Evolutionary conservation across 805 yeast species (phyloP).

Genomic region (Metschnikowia peoriensis): DNA sequence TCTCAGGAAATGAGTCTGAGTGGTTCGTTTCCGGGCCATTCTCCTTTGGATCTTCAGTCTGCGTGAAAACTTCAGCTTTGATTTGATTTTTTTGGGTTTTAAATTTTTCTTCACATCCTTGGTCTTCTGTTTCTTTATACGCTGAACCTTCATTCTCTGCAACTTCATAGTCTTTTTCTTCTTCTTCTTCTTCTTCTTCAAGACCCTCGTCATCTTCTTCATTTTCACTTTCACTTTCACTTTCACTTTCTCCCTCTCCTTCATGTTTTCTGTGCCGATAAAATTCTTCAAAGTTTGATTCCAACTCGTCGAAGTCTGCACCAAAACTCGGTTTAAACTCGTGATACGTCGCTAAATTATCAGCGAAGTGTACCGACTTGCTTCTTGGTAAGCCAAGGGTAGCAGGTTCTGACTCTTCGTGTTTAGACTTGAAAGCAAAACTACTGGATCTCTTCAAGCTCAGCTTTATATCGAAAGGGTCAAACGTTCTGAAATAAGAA

Average conservation of each 20-base stretch:
- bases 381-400: slow-evolving; percentile 11
- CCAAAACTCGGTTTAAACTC: slow-evolving; percentile 6
- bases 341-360: slow-evolving; percentile 12
- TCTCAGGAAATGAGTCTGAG: neutral
- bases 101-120: neutral
- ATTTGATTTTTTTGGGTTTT: neutral
- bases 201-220: neutral
- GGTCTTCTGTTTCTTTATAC: neutral
- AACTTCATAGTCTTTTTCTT: neutral
- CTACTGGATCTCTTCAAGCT: slow-evolving; percentile 12
- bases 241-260: neutral
- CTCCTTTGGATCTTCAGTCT: neutral
- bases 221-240: slow-evolving; percentile 2
- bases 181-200: neutral
- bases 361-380: slow-evolving; percentile 19
- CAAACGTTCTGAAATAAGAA: slow-evolving; percentile 10
- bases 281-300: slow-evolving; percentile 5
- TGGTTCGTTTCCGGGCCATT: neutral
- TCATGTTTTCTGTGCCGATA: neutral
- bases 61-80: neutral
- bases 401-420: neutral
- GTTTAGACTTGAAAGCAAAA: slow-evolving; percentile 9
- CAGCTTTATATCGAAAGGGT: slow-evolving; percentile 13
- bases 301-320: slow-evolving; percentile 1
- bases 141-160: neutral